Evolutionary conservation across 305 asterid genomes (phyloP), one percentile per base, ranked within the genome.

Genomic region (Solanum hybrid): DNA sequence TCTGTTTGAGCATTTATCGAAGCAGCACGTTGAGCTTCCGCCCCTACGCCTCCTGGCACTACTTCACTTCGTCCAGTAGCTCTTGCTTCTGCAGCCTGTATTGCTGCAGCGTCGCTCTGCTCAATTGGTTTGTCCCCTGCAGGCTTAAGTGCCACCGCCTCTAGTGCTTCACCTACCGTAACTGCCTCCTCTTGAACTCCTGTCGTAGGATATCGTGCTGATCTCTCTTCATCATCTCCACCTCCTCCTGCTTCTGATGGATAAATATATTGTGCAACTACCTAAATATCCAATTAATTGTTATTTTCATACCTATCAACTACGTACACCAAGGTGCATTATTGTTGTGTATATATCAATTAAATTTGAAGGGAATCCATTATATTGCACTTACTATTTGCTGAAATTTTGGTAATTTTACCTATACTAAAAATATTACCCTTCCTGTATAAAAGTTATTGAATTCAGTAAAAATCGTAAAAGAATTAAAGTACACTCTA

Each of bases 161-260:
- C 95, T 4, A 94, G 93, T 4, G 95, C 95, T 92, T 94, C 94
- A 33, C 96, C 95, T 4, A 93, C 90, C 1, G 94, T 94, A 22
- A 91, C 71, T 8, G 79, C 29, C 12, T 34, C 90, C 7, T 67
- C 37, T 16, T 18, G 89, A 3, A 73, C 81, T 20, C 86, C 89
- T 37, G 86, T 69, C 3, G 86, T 89, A 13, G 91, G 92, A 69
- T 51, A 79, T 31, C 88, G 74, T 22, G 67, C 2, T 12, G 67
- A 5, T 74, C 46, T 74, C 3, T 10, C 74, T 26, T 20, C 37
- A 28, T 36, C 91, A 18, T 34, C 39, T 28, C 22, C 46, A 24
- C 75, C 67, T 29, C 42, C 40, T 29, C 22, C 51, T 33, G 76
- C 80, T 13, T 7, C 84, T 13, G 90, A 37, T 31, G 34, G 81